Evolutionary conservation across 345 rosid species (phyloP).

Genomic region (Pseudoturritis turrita): DNA sequence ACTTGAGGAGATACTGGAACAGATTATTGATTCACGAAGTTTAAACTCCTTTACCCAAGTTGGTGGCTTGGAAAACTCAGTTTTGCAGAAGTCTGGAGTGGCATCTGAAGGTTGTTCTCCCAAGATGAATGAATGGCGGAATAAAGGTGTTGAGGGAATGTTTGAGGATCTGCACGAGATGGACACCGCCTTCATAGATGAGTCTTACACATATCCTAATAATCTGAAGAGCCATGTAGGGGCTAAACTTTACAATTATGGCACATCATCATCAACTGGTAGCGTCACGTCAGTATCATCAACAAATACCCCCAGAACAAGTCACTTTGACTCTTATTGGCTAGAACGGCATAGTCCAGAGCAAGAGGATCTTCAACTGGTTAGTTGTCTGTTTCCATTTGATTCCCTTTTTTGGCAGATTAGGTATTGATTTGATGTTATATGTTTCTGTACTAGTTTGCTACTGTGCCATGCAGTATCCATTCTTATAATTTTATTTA

Average conservation of each 20-base stretch:
- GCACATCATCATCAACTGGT: conserved; percentile 68
- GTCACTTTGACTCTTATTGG: conserved; percentile 82
- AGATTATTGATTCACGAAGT: conserved; percentile 58
- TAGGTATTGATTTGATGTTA: neutral
- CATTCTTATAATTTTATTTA: neutral
- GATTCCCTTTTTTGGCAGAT: neutral
- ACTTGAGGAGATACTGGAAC: conserved; percentile 73
- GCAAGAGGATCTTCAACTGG: conserved; percentile 78
- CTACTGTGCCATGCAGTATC: neutral
- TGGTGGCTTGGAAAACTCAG: conserved; percentile 56
- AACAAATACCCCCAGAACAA: conserved; percentile 68
- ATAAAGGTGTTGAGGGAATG: conserved; percentile 81
- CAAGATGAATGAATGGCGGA: conserved; percentile 69
- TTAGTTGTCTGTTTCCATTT: conserved; percentile 28
- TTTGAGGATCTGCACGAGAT: conserved; percentile 89
- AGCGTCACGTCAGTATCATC: conserved; percentile 82
- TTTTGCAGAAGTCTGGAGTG: conserved; percentile 40
- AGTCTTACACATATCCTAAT: conserved; percentile 41
- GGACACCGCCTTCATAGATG: conserved; percentile 79
- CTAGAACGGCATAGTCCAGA: conserved; percentile 63
- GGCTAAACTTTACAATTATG: conserved; percentile 50
- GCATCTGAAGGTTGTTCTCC: conserved; percentile 65
- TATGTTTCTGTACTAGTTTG: neutral
- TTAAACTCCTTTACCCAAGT: conserved; percentile 40
- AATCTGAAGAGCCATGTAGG: conserved; percentile 53